These are phyloP conservation scores for Hirsutella minnesotensis DNA, from an alignment of 2,329 filamentous ascomycete genomes.

Conservation along the genomic window DNA sequence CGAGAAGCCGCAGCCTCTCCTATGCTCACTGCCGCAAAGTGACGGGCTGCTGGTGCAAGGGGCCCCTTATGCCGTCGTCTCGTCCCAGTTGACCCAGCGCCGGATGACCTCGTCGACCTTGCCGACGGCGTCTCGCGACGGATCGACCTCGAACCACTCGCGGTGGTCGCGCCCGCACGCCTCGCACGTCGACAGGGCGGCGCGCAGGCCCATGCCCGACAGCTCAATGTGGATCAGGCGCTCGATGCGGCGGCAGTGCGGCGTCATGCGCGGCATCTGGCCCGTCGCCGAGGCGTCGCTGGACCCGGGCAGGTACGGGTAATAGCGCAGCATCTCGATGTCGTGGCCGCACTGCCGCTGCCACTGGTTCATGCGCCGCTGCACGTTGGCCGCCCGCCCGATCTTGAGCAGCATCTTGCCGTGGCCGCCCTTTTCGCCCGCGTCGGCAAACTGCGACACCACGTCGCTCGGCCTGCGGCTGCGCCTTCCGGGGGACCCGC, in stretches of 20 bases:
- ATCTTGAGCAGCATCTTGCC: constrained; percentile 61
- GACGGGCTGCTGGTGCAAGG: too few species aligned
- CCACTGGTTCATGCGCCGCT: constrained; percentile 87
- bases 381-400: constrained; percentile 66
- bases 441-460: constrained; percentile 35
- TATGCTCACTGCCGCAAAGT: too few species aligned
- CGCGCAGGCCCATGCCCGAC: constrained; percentile 44
- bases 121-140: constrained; percentile 56
- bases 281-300: constrained; percentile 13
- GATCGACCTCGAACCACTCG: constrained; percentile 92
- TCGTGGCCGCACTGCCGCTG: constrained; percentile 83
- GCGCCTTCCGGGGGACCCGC: constrained; percentile 18
- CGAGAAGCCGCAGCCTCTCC: too few species aligned
- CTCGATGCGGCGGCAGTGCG: constrained; percentile 80
- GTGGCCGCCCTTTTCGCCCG: constrained; percentile 14
- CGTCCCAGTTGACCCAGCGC: constrained; percentile 80
- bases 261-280: constrained; percentile 53
- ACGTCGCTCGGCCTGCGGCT: constrained; percentile 42
- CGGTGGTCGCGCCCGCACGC: constrained; percentile 76
- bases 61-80: constrained; percentile 21
- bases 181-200: constrained; percentile 48
- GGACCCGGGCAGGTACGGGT: constrained; percentile 59
- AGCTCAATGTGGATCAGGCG: constrained; percentile 84
- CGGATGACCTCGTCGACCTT: constrained; percentile 58
- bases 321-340: constrained; percentile 79